Conservation (phyloP, 177 flowering plant genomes). For the Vitis hybrid region DNA sequence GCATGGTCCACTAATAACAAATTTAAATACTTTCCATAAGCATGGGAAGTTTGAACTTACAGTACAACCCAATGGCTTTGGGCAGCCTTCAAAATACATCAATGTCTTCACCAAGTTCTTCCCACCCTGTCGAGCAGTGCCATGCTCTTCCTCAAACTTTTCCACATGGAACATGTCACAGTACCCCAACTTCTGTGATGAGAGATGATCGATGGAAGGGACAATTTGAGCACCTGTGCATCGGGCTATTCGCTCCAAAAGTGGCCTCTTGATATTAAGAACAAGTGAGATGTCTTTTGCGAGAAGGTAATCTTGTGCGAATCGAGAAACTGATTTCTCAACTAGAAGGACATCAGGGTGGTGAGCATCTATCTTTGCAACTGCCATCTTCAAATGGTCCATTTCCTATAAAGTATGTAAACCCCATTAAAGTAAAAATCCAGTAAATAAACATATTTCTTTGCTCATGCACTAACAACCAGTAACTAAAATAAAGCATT, state of each 20-base stretch:
- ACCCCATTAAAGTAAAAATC: slow-evolving; percentile 5
- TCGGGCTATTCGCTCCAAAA: slow-evolving; percentile 91
- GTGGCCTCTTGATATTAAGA: slow-evolving; percentile 85
- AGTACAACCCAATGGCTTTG: slow-evolving; percentile 94
- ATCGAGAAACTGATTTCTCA: slow-evolving; percentile 93
- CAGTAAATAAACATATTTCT: slow-evolving; percentile 2
- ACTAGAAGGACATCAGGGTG: slow-evolving; percentile 86
- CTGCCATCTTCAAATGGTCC: slow-evolving; percentile 98
- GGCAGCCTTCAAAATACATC: slow-evolving; percentile 98
- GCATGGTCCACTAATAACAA: neutral
- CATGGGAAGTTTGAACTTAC: slow-evolving; percentile 49
- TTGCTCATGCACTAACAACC: neutral
- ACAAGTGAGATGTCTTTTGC: slow-evolving; percentile 90
- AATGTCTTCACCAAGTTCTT: slow-evolving; percentile 79
- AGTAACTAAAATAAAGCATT: neutral
- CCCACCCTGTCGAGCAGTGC: slow-evolving; percentile 74
- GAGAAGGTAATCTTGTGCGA: slow-evolving; percentile 89
- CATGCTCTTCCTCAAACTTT: slow-evolving; percentile 77
- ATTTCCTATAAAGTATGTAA: slow-evolving; percentile 64
- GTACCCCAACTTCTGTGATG: slow-evolving; percentile 76
- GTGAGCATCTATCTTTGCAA: slow-evolving; percentile 83
- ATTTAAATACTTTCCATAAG: neutral
- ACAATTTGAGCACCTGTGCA: slow-evolving; percentile 93
- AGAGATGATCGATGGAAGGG: slow-evolving; percentile 87
- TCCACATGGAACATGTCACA: slow-evolving; percentile 91